Base-by-base conservation (phyloP, 208 protist species). In the Acanthamoeba lenticulata region DNA sequence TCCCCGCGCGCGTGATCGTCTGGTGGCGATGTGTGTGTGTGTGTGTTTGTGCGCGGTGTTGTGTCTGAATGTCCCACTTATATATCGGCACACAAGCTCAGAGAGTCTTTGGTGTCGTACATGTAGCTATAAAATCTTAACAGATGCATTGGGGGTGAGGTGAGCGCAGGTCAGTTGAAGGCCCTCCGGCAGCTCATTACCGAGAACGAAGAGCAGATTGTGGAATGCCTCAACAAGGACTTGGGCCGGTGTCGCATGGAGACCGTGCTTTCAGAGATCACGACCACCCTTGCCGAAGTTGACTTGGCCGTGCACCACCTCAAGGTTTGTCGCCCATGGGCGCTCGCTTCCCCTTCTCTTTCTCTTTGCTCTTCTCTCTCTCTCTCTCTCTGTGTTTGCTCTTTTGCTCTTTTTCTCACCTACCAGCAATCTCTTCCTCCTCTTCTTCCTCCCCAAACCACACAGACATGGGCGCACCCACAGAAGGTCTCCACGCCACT, bases 111-210 rank as follows among this genome's bases (percentile, higher is more conserved):
- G n/a, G n/a, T n/a, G n/a, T n/a, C n/a, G n/a, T n/a, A n/a, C n/a
- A n/a, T n/a, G n/a, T n/a, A n/a, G n/a, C n/a, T n/a, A n/a, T n/a
- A n/a, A n/a, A n/a, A n/a, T n/a, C n/a, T n/a, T n/a, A n/a, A n/a
- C n/a, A n/a, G n/a, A n/a, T n/a, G n/a, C n/a, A n/a, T n/a, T n/a
- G n/a, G n/a, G n/a, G n/a, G n/a, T n/a, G n/a, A n/a, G n/a, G n/a
- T n/a, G n/a, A n/a, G n/a, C n/a, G 49, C 74, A 83, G 74, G 49
- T n/a, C 83, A 90, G 40, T 29, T 90, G 47, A 60, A 90, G 57
- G 52, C 47, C 15, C 47, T 90, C 11, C 2, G 47, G 9, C 15
- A 90, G 7, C 42, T 90, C 15, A 11, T 90, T 4, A 32, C 29
- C 21, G 49, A 67, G 24, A 90, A 90, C 38, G 83, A 90, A 36